phyloP scores from a whole-genome alignment of 176 grass and related monocot genomes.

The Raddia guianensis region DNA sequence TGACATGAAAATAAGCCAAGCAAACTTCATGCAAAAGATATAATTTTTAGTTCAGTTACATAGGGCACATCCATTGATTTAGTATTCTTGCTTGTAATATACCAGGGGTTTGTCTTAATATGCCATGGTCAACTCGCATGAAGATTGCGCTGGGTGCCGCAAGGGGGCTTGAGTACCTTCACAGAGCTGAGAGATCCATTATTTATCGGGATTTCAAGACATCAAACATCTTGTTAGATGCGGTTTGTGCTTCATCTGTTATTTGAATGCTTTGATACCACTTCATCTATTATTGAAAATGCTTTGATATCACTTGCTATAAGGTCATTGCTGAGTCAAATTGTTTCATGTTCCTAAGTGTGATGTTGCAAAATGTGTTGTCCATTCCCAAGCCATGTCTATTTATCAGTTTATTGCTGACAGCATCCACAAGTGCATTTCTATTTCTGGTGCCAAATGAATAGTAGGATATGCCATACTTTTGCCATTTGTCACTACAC shows the following conservation, averaged over 20 bases:
- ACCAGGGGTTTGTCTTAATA: constrained; percentile 80
- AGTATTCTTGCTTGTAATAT: constrained; percentile 45
- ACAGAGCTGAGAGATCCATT: constrained; percentile 82
- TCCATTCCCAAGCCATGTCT: background rate
- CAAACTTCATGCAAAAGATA: constrained; percentile 1
- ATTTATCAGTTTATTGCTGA: background rate
- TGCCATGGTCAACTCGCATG: constrained; percentile 94
- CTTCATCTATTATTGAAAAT: constrained; percentile 13
- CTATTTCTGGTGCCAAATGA: background rate
- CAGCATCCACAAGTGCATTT: background rate
- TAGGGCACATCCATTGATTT: constrained; percentile 32
- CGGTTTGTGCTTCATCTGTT: constrained; percentile 56
- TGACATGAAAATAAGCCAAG: constrained; percentile 27
- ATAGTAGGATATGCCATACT: constrained; percentile 5
- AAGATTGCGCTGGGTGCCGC: constrained; percentile 91
- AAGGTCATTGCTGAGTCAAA: background rate
- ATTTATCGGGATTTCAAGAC: constrained; percentile 99
- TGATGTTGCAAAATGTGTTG: constrained; percentile 10
- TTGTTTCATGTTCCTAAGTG: constrained; percentile 6
- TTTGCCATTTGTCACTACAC: background rate
- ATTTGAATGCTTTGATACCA: background rate
- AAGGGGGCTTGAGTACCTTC: constrained; percentile 90
- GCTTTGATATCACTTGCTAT: background rate
- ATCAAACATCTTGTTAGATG: constrained; percentile 94
- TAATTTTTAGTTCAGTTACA: background rate